phyloP scores from a whole-genome alignment of 306 rosid species.

The Lagenaria siceraria region DNA sequence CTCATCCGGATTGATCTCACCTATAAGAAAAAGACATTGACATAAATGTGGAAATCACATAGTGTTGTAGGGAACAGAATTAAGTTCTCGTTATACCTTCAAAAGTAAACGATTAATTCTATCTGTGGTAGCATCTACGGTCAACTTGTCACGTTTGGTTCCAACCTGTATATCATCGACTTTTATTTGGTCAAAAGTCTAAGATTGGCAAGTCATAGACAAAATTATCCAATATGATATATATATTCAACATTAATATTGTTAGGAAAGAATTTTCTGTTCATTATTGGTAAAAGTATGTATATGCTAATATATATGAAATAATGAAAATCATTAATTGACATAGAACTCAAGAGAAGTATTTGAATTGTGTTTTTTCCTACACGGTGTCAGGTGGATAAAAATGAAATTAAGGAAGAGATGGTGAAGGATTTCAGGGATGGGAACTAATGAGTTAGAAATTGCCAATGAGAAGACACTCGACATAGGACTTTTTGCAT shows the following conservation, averaged over 20 bases:
- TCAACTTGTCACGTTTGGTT: slow-evolving; percentile 56
- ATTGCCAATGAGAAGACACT: not conserved
- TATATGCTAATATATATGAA: not conserved
- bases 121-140: slow-evolving; percentile 54
- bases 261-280: not conserved
- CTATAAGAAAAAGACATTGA: slow-evolving; percentile 24
- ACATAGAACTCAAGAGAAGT: not conserved
- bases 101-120: slow-evolving; percentile 68
- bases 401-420: not conserved
- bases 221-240: not conserved
- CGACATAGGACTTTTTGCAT: not conserved
- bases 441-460: not conserved
- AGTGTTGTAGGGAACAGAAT: not conserved
- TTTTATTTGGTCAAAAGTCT: not conserved
- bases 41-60: slow-evolving; percentile 1
- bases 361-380: not conserved
- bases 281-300: not conserved
- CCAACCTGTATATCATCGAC: slow-evolving; percentile 50
- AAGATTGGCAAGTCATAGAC: not conserved
- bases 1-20: slow-evolving; percentile 86
- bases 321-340: not conserved
- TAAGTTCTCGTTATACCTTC: slow-evolving; percentile 41
- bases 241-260: not conserved
- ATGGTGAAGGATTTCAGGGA: not conserved
- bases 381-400: not conserved